These are phyloP conservation scores for Candida coleopterorum DNA, from an alignment of 805 yeast genomes.

Conservation along the genomic window DNA sequence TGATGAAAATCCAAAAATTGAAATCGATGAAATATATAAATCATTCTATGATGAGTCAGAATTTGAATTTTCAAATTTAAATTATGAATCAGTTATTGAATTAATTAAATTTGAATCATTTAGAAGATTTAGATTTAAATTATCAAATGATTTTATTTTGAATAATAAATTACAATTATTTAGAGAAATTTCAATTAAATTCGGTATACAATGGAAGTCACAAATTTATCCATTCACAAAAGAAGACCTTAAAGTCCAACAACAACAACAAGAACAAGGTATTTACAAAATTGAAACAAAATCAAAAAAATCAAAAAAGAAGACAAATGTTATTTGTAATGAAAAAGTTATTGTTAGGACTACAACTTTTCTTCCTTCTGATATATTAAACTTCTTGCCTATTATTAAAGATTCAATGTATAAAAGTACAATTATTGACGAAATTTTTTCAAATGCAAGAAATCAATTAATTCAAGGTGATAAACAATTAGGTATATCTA, in stretches of 20 bases:
- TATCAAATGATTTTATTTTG: constrained; percentile 51
- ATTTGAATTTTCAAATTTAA: constrained; percentile 40
- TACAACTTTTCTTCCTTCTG: constrained; percentile 52
- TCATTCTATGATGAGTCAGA: constrained; percentile 40
- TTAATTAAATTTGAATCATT: constrained; percentile 50
- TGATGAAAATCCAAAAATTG: constrained; percentile 35
- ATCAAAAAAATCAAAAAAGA: constrained; percentile 19
- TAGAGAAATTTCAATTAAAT: constrained; percentile 68
- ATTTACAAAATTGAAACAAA: constrained; percentile 11
- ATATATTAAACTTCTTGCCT: constrained; percentile 69
- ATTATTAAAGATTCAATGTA: constrained; percentile 67
- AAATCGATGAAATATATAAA: constrained; percentile 36
- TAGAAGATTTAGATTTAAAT: constrained; percentile 57
- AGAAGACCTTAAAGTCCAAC: constrained; percentile 35
- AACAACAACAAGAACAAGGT: constrained; percentile 16
- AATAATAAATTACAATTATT: constrained; percentile 42
- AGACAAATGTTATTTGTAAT: constrained; percentile 6
- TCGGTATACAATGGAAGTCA: constrained; percentile 82
- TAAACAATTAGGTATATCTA: constrained; percentile 52
- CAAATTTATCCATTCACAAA: constrained; percentile 45
- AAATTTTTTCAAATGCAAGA: constrained; percentile 65
- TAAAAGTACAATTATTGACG: constrained; percentile 65
- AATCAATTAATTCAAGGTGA: constrained; percentile 31
- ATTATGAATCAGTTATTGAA: constrained; percentile 41
- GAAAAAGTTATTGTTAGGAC: constrained; percentile 16